phyloP scores from a whole-genome alignment of 202 grass and related monocot genomes.

The Brachypodium distachyon region DNA sequence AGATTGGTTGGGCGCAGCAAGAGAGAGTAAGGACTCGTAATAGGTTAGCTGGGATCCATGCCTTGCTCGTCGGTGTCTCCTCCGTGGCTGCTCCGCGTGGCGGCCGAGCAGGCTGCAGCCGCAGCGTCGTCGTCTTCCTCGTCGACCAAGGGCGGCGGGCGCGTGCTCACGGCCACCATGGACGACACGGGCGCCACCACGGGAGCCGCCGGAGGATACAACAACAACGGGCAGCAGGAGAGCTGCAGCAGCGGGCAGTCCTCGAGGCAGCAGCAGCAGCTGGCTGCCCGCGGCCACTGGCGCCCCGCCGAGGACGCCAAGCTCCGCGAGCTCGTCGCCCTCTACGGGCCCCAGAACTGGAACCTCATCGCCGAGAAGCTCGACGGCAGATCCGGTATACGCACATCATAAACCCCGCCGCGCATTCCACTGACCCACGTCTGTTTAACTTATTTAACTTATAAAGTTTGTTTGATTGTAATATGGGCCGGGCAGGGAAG shows the following conservation, averaged over 20 bases:
- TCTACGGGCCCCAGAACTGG: conserved; percentile 89
- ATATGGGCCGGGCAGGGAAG: no score
- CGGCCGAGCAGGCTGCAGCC: conserved; percentile 17
- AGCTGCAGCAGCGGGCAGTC: conserved; percentile 16
- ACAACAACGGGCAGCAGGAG: no score
- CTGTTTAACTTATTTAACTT: no score
- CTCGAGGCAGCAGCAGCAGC: conserved; percentile 44
- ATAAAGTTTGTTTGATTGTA: no score
- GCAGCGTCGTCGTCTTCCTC: conserved; percentile 10
- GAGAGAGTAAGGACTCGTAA: not conserved
- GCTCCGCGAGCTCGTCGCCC: conserved; percentile 71
- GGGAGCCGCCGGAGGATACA: conserved; percentile 6
- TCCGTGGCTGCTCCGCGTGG: conserved; percentile 33
- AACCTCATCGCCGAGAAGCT: conserved; percentile 95
- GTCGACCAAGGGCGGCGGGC: conserved; percentile 33
- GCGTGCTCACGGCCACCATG: conserved; percentile 35
- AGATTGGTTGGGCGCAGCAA: not conserved
- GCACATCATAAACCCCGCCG: no score
- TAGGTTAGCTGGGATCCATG: conserved; percentile 1
- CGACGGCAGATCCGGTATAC: conserved; percentile 90
- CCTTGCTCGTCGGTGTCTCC: conserved; percentile 33
- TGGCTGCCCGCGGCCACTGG: conserved; percentile 84
- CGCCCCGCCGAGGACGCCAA: conserved; percentile 81
- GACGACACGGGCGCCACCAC: conserved; percentile 29
- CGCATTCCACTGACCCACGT: no score